Base-by-base conservation (phyloP, 2,329 filamentous ascomycete genomes). In the Exophiala mesophila region DNA sequence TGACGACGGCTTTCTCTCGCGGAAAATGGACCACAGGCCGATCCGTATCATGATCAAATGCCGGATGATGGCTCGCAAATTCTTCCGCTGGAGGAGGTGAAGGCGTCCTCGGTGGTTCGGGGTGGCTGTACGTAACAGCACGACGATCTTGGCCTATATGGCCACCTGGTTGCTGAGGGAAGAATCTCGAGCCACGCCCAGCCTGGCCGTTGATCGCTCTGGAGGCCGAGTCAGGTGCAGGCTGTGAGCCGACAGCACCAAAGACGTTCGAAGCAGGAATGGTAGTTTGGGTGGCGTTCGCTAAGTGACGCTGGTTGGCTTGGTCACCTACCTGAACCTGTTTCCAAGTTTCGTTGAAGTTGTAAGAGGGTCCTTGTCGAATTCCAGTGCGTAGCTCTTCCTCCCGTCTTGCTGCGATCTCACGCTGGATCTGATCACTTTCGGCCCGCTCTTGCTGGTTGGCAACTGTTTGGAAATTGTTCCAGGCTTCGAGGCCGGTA, bases 1-100 rank as follows among this genome's bases (percentile, higher is more conserved):
- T 88, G 9, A 97, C 89, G 18, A 88, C 76, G 21, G 87, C 86
- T 41, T 82, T 76, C 10, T 75, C 74, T 20, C 63, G 69, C 2
- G 78, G 78, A 29, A 82, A 65, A 53, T 72, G 74, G 35, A 82
- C 77, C 31, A 73, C 58, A 3, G 78, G 78, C 28, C 70, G 69
- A 20, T 60, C 61, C 9, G 59, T 61, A 47, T 73, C 67, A 26
- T 73, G 70, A 41, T 65, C 68, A 54, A 74, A 76, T 3, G 70
- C 78, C 12, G 78, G 78, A 55, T 82, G 73, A 29, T 59, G 67
- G 39, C 68, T 69, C 4, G 72, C 72, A 54, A 64, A 53, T 42
- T 70, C 67, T 52, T 82, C 78, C 4, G 78, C 78, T 5, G 78
- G 78, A 23, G 76, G 76, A 20, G 77, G 70, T 17, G 70, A 73